Conservation (phyloP, 169 alveolate species). For the Theileria sp. region DNA sequence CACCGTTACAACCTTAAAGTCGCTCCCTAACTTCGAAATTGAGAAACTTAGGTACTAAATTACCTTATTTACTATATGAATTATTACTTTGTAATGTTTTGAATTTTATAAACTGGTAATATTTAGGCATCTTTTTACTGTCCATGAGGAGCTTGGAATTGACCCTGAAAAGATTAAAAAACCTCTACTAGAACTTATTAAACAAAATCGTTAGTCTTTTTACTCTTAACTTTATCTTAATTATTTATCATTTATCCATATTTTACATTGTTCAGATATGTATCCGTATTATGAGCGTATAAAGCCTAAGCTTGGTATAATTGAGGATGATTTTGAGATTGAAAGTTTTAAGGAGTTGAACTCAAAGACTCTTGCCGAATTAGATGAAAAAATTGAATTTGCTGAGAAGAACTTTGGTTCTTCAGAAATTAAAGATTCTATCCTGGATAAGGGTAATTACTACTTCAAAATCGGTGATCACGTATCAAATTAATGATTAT, state of each 20-base stretch:
- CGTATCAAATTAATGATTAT: not conserved
- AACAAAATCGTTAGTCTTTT: constrained; percentile 30
- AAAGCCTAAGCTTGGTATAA: constrained; percentile 63
- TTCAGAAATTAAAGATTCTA: constrained; percentile 87
- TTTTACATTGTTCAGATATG: constrained; percentile 46
- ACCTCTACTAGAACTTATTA: constrained; percentile 42
- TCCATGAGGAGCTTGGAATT: constrained; percentile 38
- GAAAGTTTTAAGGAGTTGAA: constrained; percentile 61
- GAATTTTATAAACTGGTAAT: not conserved
- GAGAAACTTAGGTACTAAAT: constrained; percentile 44
- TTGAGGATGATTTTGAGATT: constrained; percentile 56
- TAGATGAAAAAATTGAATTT: constrained; percentile 81
- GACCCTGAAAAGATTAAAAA: constrained; percentile 30
- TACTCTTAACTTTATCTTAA: not conserved
- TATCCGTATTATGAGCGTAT: constrained; percentile 66
- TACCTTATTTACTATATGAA: not conserved
- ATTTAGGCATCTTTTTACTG: constrained; percentile 46
- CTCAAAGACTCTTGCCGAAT: constrained; percentile 70
- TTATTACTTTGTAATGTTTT: not conserved
- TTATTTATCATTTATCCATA: not conserved
- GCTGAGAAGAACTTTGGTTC: constrained; percentile 88
- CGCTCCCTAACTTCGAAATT: constrained; percentile 62
- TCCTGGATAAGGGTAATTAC: constrained; percentile 84
- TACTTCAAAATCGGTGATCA: constrained; percentile 80
- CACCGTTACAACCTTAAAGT: constrained; percentile 57